A percentile compares a stretch with the other conserved stretches of the same genome.
These are phyloP conservation scores for Porodaedalea pini DNA, from an alignment of 1,284 basidiomycete species.

Conservation along the genomic window DNA sequence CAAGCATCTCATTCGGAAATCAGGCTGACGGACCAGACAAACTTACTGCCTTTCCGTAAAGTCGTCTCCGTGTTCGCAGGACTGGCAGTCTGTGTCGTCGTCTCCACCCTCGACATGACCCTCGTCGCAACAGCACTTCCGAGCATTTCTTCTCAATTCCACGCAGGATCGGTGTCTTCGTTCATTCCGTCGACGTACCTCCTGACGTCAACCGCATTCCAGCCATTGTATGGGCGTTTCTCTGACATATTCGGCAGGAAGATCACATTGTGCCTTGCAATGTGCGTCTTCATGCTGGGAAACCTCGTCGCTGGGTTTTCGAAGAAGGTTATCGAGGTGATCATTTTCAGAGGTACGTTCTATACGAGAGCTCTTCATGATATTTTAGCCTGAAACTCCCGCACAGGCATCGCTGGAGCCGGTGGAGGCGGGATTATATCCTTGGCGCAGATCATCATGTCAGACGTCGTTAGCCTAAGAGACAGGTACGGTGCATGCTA, in stretches of 20 bases:
- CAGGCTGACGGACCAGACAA: slow-evolving; percentile 69
- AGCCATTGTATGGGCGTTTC: slow-evolving; percentile 62
- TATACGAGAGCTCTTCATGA: neutral
- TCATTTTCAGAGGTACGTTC: slow-evolving; percentile 55
- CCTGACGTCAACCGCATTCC: slow-evolving; percentile 63
- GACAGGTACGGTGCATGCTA: slow-evolving; percentile 42
- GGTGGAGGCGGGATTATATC: slow-evolving; percentile 68
- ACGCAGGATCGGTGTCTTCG: slow-evolving; percentile 56
- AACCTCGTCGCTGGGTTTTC: slow-evolving; percentile 58
- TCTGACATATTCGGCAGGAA: slow-evolving; percentile 79
- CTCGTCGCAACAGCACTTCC: slow-evolving; percentile 71
- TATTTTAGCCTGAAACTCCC: neutral
- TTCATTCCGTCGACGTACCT: slow-evolving; percentile 72
- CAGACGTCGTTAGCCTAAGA: slow-evolving; percentile 58
- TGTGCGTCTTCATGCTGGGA: slow-evolving; percentile 61
- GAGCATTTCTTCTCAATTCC: slow-evolving; percentile 64
- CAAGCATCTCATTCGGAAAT: neutral
- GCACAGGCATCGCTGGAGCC: slow-evolving; percentile 49
- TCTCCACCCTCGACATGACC: slow-evolving; percentile 57
- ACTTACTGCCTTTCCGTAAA: slow-evolving; percentile 65
- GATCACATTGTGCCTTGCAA: slow-evolving; percentile 52
- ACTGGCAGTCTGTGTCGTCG: slow-evolving; percentile 54
- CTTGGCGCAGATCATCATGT: slow-evolving; percentile 62
- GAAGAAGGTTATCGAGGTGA: slow-evolving; percentile 63
- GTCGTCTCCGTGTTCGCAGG: slow-evolving; percentile 61